These are phyloP conservation scores for Trichoderma atroviride DNA, from an alignment of 2,329 filamentous ascomycete genomes.

Conservation along the genomic window DNA sequence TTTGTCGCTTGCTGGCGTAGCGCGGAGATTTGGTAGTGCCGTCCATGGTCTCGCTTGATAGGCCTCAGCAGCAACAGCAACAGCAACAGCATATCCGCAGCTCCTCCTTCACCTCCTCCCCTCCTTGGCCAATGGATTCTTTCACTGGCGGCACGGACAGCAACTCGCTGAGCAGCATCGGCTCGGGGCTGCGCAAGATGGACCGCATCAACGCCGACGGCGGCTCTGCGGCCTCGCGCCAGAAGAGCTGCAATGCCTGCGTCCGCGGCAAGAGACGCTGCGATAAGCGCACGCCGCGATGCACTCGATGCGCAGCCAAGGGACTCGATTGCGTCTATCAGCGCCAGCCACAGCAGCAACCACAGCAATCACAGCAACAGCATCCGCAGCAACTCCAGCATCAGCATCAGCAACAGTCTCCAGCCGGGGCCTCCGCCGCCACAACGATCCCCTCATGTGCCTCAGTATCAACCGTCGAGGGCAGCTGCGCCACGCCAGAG, in stretches of 20 bases:
- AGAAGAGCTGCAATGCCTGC: slow-evolving; percentile 55
- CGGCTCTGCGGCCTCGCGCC: slow-evolving; percentile 46
- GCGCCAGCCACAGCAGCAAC: slow-evolving; percentile 36
- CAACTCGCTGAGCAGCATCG: slow-evolving; percentile 14
- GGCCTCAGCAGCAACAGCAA: neutral
- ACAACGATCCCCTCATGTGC: slow-evolving; percentile 16
- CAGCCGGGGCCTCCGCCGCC: slow-evolving; percentile 23
- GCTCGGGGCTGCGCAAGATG: neutral
- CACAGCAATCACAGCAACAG: slow-evolving; percentile 14
- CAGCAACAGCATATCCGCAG: neutral
- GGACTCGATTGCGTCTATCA: slow-evolving; percentile 48
- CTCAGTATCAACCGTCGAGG: slow-evolving; percentile 30
- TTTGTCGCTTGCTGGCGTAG: neutral
- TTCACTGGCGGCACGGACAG: neutral
- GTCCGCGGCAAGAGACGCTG: slow-evolving; percentile 52
- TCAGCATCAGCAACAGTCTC: slow-evolving; percentile 42
- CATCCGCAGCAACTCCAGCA: slow-evolving; percentile 31
- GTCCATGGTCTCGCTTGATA: slow-evolving; percentile 16
- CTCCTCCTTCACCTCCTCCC: neutral
- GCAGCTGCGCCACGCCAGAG: slow-evolving; percentile 29
- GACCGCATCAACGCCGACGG: slow-evolving; percentile 2
- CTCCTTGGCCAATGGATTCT: slow-evolving; percentile 18
- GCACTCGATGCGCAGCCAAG: slow-evolving; percentile 48
- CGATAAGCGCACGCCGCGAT: slow-evolving; percentile 49
- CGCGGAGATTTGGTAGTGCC: neutral